phyloP scores from a whole-genome alignment of 164 flowering plant genomes.

The Houttuynia cordata region DNA sequence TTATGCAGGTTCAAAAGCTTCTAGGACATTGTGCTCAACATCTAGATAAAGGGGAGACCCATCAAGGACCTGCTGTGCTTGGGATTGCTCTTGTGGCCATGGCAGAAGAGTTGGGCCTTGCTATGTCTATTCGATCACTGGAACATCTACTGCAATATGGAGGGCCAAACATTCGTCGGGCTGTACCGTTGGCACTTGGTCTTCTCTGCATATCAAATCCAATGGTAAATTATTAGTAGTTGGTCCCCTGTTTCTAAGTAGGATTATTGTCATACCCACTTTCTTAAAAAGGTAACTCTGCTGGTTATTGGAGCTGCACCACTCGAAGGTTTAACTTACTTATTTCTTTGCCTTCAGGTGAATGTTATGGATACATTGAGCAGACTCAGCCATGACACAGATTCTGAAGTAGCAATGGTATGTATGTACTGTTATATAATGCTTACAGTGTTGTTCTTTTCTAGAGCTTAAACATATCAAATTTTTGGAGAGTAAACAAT shows the following conservation, averaged over 20 bases:
- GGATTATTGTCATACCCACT: too few relatives aligned
- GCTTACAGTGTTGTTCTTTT: neutral
- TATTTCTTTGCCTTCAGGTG: constrained; percentile 32
- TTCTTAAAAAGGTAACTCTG: neutral
- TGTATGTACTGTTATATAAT: constrained; percentile 20
- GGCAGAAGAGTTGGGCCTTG: constrained; percentile 97
- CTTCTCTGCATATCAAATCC: constrained; percentile 96
- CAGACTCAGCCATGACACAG: constrained; percentile 95
- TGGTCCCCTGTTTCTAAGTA: neutral
- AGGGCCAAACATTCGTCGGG: constrained; percentile 80
- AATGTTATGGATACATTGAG: constrained; percentile 97
- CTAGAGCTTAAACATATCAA: too few relatives aligned
- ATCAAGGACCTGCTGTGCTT: constrained; percentile 97
- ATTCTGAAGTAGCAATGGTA: constrained; percentile 97
- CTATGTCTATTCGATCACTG: constrained; percentile 94
- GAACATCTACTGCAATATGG: constrained; percentile 95
- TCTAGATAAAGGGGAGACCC: constrained; percentile 85
- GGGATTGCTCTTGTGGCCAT: constrained; percentile 98
- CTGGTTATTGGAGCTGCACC: neutral
- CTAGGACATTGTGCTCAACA: constrained; percentile 90
- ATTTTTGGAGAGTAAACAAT: neutral
- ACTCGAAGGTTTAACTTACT: neutral
- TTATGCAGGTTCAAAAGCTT: constrained; percentile 77
- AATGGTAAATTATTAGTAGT: constrained; percentile 38
- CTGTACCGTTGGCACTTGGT: constrained; percentile 93